These are phyloP conservation scores for Candida sanyiensis DNA, from an alignment of 805 yeast genomes.

Conservation along the genomic window DNA sequence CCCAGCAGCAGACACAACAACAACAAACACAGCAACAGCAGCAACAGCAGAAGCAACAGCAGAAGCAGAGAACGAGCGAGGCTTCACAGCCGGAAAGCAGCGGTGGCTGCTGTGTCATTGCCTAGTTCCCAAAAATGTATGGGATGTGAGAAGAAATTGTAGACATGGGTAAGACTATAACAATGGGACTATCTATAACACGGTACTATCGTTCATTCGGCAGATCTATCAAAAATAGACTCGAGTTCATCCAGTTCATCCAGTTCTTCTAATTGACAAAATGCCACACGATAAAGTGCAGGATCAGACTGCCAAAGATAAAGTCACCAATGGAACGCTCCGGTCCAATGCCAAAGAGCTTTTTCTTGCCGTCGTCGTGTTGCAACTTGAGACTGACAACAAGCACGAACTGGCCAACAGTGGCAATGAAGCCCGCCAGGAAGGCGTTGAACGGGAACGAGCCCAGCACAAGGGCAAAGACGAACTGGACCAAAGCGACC, in stretches of 20 bases:
- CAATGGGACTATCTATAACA: too few species aligned
- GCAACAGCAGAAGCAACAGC: neutral
- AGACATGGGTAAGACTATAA: too few species aligned
- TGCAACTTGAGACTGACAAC: constrained; percentile 81
- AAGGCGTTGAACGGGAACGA: constrained; percentile 97
- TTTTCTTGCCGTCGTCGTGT: constrained; percentile 32
- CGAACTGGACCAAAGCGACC: constrained; percentile 73
- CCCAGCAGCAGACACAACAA: neutral
- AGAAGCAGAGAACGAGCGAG: neutral
- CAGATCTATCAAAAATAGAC: too few species aligned
- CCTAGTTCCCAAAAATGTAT: too few species aligned
- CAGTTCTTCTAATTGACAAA: constrained; percentile 61
- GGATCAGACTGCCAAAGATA: constrained; percentile 75
- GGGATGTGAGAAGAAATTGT: too few species aligned
- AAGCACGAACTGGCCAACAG: constrained; percentile 94
- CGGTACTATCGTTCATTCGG: too few species aligned
- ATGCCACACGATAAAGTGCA: constrained; percentile 86
- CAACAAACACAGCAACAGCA: constrained; percentile 1
- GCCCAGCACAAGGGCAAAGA: constrained; percentile 71
- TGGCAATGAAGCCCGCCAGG: constrained; percentile 82
- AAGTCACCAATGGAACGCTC: constrained; percentile 83
- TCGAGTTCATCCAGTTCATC: neutral
- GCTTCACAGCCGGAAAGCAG: constrained; percentile 11
- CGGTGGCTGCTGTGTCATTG: constrained; percentile 34
- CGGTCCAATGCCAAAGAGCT: constrained; percentile 32